Base-by-base conservation (phyloP, 495 filamentous ascomycete species). In the Neurospora sp. region DNA sequence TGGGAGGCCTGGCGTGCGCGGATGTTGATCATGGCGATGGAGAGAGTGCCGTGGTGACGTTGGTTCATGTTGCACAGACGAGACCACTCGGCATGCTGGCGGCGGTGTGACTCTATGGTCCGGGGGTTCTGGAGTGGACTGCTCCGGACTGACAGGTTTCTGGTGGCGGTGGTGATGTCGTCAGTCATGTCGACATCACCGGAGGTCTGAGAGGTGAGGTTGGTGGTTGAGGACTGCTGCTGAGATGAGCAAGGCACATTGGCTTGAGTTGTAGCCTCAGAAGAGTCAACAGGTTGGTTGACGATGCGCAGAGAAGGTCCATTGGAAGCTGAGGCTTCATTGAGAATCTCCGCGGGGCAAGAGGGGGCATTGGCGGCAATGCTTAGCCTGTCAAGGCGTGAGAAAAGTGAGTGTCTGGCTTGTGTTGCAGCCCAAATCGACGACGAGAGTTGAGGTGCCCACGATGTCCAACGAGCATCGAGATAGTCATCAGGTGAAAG, bases 221-320 rank as follows among this genome's bases (percentile, higher is more conserved):
- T 7, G 42, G 18, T n/a, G 7, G 42, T n/a, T n/a, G 42, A 0
- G 42, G 42, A 8, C 7, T 45, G 42, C 6, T 3, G 6, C 8
- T 45, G 42, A 18, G 42, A n/a, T 44, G 5, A 4, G 18, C 8
- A n/a, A 47, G 44, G 44, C 7, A 3, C 3, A 3, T 20, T 2
- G 8, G 8, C n/a, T 47, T 22, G 44, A 2, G n/a, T 22, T 1
- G n/a, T 1, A 22, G 44, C 12, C 44, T 47, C n/a, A 20, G 20
- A 47, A 5, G 45, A 22, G n/a, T 6, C 45, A 12, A 12, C 4
- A 12, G 45, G 9, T 20, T 12, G 45, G 45, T 0, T 47, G 0
- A 6, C 4, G n/a, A 12, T 47, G n/a, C 1, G 1, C 0, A 0
- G 9, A 22, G n/a, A 12, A 47, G n/a, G n/a, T 1, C n/a, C n/a